These are phyloP conservation scores for Ophiostoma fasciatum DNA, from an alignment of 2,329 filamentous ascomycete genomes.

Conservation along the genomic window DNA sequence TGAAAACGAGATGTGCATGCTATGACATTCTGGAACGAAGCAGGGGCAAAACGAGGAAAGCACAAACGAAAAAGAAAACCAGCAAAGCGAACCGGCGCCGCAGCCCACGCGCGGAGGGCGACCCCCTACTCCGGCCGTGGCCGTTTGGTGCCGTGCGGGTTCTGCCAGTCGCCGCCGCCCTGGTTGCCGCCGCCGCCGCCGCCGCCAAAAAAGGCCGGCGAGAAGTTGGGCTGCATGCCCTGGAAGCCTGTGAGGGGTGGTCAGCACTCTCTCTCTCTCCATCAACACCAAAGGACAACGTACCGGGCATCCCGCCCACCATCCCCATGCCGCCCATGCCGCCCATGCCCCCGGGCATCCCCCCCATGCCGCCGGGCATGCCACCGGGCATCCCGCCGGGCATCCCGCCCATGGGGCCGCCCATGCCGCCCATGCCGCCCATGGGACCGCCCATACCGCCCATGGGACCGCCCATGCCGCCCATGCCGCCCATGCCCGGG, in stretches of 20 bases:
- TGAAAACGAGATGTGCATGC: no score
- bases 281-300: slow-evolving; percentile 16
- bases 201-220: slow-evolving; percentile 54
- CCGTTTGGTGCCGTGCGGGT: slow-evolving; percentile 69
- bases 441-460: slow-evolving; percentile 21
- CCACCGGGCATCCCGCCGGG: slow-evolving; percentile 30
- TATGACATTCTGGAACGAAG: no score
- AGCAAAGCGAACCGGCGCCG: no score
- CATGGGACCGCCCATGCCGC: slow-evolving; percentile 33
- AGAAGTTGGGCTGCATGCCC: slow-evolving; percentile 56
- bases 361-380: no score
- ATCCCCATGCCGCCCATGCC: slow-evolving; percentile 34
- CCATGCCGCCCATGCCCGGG: slow-evolving; percentile 37
- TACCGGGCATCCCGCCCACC: slow-evolving; percentile 41
- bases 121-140: slow-evolving; percentile 43
- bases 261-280: background rate
- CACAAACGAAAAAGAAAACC: no score
- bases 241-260: slow-evolving; percentile 40
- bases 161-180: slow-evolving; percentile 46
- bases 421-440: slow-evolving; percentile 17
- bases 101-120: no score
- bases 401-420: slow-evolving; percentile 28
- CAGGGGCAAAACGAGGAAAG: no score
- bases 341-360: slow-evolving; percentile 27
- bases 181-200: slow-evolving; percentile 19